These are phyloP conservation scores for Penicillium polonicum DNA, from an alignment of 2,329 filamentous ascomycete genomes.

Conservation along the genomic window DNA sequence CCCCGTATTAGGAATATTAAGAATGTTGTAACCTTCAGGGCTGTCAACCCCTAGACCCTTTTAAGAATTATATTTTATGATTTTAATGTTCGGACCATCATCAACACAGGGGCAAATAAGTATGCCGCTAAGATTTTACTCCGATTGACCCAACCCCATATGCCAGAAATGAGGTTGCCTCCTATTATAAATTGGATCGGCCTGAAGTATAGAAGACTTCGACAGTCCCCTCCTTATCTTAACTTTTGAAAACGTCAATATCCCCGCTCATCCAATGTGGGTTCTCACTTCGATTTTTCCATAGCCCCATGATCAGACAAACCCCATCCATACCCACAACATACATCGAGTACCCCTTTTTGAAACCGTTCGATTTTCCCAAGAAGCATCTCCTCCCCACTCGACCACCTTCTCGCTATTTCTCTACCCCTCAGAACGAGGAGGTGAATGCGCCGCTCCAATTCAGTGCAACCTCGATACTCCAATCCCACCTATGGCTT, in stretches of 20 bases:
- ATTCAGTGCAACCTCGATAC: background rate
- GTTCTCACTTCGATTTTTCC: background rate
- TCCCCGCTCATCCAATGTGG: background rate
- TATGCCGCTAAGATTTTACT: constrained; percentile 1
- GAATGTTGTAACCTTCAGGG: background rate
- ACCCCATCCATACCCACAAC: constrained; percentile 1
- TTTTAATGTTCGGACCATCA: background rate
- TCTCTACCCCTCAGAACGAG: background rate
- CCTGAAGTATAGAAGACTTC: constrained; percentile 5
- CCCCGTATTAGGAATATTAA: background rate
- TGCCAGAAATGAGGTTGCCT: constrained; percentile 5
- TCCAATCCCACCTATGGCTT: constrained; percentile 20
- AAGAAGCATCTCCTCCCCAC: background rate
- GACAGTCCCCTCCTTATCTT: background rate
- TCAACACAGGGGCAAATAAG: constrained; percentile 3
- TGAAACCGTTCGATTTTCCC: background rate
- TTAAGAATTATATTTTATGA: background rate
- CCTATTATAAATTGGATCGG: background rate
- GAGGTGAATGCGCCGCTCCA: background rate
- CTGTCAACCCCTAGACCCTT: background rate
- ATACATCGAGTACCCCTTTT: background rate
- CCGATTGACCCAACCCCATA: constrained; percentile 1
- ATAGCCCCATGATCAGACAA: background rate
- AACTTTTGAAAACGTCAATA: background rate
- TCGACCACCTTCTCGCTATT: background rate